A percentile compares a stretch with the other conserved stretches of the same genome.
Evolutionary conservation across 2,329 filamentous ascomycete species (phyloP).

Genomic region (Cladosporium sp.): DNA sequence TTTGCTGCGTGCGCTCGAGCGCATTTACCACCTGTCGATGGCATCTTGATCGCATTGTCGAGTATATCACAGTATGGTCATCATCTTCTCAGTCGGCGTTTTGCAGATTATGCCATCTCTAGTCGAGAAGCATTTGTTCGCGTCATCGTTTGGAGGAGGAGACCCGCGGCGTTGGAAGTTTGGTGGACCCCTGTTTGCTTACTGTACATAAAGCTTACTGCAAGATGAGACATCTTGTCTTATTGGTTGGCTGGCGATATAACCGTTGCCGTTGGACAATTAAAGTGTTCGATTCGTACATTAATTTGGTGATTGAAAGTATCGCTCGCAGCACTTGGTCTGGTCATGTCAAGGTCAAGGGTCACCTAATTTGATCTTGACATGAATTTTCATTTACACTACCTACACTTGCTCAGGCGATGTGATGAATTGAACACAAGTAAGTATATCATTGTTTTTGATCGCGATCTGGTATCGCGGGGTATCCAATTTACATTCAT

Average conservation of each 20-base stretch:
- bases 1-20: slow-evolving; percentile 38
- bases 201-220: not conserved
- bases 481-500: not conserved
- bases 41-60: slow-evolving; percentile 36
- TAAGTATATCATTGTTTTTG: not conserved
- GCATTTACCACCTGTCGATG: slow-evolving; percentile 32
- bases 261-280: not conserved
- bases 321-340: no score
- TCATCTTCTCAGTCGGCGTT: not conserved
- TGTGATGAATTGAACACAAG: not conserved
- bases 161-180: slow-evolving; percentile 5
- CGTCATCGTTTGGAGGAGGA: slow-evolving; percentile 1
- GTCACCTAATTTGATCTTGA: no score
- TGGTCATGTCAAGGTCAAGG: no score
- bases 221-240: not conserved
- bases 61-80: not conserved
- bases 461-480: not conserved
- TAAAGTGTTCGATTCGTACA: not conserved
- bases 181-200: not conserved
- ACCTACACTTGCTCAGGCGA: no score
- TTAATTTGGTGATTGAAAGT: no score
- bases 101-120: not conserved
- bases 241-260: not conserved
- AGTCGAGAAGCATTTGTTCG: not conserved
- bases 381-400: no score